Evolutionary conservation across 768 basidiomycete genomes (phyloP), one percentile per base, ranked within the genome.

Genomic region (Crassisporium funariophilum): DNA sequence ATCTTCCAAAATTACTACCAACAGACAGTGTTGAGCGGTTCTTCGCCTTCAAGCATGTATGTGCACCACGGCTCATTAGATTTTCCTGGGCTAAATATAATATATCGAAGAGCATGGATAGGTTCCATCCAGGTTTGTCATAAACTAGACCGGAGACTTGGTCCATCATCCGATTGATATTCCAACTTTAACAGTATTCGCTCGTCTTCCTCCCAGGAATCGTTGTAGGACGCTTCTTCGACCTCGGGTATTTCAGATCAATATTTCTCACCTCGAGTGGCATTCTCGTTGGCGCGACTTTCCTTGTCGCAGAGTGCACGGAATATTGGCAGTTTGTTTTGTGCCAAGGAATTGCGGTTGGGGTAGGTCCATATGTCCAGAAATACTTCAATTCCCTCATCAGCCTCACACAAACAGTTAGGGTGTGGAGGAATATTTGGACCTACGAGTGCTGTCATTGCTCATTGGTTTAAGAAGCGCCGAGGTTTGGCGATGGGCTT

Each of bases 241-340:
- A 91, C 61, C 59, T 87, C 34, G 88, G 88, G 42, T 78, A 82
- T 53, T 80, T 84, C 61, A 79, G 71, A 24, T 58, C 73, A 2
- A 75, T 83, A 5, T 71, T 78, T 22, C 53, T 77, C 6, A 29
- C 66, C 1, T 75, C 78, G 0, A 82, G 81, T 43, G 67, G 65
- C 12, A 35, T 81, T 13, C 61, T 88, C 5, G 65, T 91, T 3
- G 49, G 65, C 0, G 73, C 78, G 22, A 84, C 82, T 0, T 80
- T 90, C 55, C 69, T 91, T n/a, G 69, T 77, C 5, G 85, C 85
- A 0, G 71, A 90, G 67, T 91, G 89, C 58, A 84, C 68, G 9
- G 49, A 74, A 46, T 91, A 83, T 56, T 91, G 88, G 89, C 86
- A 91, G 5, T 85, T 90, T 54, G 56, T 91, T 17, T 72, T 91